Base-by-base conservation (phyloP, 1,284 basidiomycete genomes). In the Athelia sp. region DNA sequence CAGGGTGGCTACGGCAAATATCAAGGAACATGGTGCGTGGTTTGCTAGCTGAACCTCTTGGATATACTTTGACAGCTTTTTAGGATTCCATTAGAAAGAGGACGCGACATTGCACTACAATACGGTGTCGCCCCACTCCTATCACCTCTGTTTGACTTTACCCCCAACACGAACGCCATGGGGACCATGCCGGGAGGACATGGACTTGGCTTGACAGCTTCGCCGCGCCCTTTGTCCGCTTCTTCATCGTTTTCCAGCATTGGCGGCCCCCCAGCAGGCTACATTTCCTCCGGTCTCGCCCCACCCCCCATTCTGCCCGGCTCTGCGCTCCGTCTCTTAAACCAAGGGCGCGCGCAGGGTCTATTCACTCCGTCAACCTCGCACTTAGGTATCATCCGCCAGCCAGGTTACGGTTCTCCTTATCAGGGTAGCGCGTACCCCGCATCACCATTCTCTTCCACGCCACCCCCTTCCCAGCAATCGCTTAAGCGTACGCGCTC, bases 1-100 rank as follows among this genome's bases (percentile, higher is more conserved):
- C 97, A 99, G 67, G 97, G 97, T 45, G 97, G 97, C 36, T 99
- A 98, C 63, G 97, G 97, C 40, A 98, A 98, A 72, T 99, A 98
- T 67, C 97, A 99, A 68, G 97, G 97, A 53, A 99, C 97, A 46
- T 99, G 97, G 96, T 94, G 59, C 64, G 75, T 50, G 21, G 2
- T 22, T 9, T 15, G 31, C 38, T 40, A 59, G 50, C 47, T 19
- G 43, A 45, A 48, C 44, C 48, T 38, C 46, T 56, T 47, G 23
- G 19, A 35, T 50, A 21, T 26, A 45, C 9, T 6, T 23, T 44
- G 43, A 44, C 4, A 44, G 15, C n/a, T 22, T 45, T 34, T 51
- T 56, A 95, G 92, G 93, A 93, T 98, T 57, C 94, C 94, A 2
- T 83, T 96, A 40, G 89, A 94, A 57, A 79, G 91, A 51, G 94